phyloP scores from a whole-genome alignment of 192 early-diverging fungal species.

The Chytriomyces sp. region DNA sequence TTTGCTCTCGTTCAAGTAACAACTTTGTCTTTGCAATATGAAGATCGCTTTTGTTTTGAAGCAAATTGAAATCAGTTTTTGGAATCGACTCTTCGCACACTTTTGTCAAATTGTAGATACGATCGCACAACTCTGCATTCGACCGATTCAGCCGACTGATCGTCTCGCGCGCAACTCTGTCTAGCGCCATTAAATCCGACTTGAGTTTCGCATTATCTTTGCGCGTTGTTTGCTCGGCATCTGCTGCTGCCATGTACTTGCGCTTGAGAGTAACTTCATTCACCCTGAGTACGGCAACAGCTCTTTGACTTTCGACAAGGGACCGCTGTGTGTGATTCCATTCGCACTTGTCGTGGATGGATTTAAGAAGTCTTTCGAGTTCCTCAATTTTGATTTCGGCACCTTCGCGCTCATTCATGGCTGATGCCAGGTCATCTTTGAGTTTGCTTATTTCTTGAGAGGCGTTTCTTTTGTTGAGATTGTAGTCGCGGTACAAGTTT shows the following conservation, averaged over 20 bases:
- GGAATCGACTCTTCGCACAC: constrained; percentile 45
- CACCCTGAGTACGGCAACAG: constrained; percentile 44
- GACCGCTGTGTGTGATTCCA: constrained; percentile 37
- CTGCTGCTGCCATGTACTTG: constrained; percentile 39
- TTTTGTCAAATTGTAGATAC: constrained; percentile 18
- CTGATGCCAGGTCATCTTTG: constrained; percentile 17
- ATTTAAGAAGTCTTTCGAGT: constrained; percentile 32
- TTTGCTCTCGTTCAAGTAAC: constrained; percentile 47
- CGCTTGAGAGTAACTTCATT: constrained; percentile 51
- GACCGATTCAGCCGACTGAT: constrained; percentile 38
- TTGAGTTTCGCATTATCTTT: constrained; percentile 47
- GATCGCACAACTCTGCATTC: constrained; percentile 26
- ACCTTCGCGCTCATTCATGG: constrained; percentile 25
- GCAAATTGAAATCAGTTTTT: constrained; percentile 25
- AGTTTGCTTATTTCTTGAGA: constrained; percentile 20
- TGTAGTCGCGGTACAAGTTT: constrained; percentile 47
- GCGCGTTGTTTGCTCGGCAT: constrained; percentile 39
- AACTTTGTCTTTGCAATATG: constrained; percentile 44
- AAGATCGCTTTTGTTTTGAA: constrained; percentile 42
- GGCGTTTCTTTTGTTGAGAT: constrained; percentile 17
- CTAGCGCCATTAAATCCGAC: constrained; percentile 45
- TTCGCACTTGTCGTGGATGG: constrained; percentile 14
- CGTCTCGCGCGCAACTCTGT: constrained; percentile 42
- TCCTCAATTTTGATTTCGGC: constrained; percentile 11
- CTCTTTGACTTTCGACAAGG: constrained; percentile 48